A percentile compares a stretch with the other conserved stretches of the same genome.
Conservation (phyloP, 2,329 filamentous ascomycete species). For the Ceratocystiopsis sp. region DNA sequence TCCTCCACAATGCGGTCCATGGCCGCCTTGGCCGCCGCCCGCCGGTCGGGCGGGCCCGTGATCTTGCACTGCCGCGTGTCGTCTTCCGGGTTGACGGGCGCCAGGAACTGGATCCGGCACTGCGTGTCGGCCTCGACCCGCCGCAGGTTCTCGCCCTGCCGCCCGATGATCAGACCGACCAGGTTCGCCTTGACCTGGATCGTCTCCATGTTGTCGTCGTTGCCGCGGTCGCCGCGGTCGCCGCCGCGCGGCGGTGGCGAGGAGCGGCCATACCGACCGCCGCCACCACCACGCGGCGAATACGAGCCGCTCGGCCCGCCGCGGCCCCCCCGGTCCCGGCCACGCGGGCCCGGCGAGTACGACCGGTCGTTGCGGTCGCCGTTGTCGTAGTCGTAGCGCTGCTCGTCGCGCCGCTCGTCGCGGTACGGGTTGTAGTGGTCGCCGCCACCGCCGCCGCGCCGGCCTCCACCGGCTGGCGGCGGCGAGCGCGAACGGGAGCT, state of each 20-base stretch:
- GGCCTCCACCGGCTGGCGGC: constrained; percentile 31
- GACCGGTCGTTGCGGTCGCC: constrained; percentile 38
- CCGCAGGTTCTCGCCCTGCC: constrained; percentile 75
- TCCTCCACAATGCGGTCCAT: constrained; percentile 83
- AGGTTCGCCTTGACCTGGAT: constrained; percentile 76
- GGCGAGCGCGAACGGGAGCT: constrained; percentile 60
- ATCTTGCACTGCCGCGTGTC: constrained; percentile 74
- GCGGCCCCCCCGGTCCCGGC: constrained; percentile 26
- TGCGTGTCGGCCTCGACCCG: constrained; percentile 70
- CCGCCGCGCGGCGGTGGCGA: constrained; percentile 2
- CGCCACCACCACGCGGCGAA: constrained; percentile 35
- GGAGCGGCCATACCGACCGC: constrained; percentile 22
- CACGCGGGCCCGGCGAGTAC: constrained; percentile 6
- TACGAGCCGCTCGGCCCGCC: constrained; percentile 28
- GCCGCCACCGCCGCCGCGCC: constrained; percentile 42
- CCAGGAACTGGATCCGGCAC: constrained; percentile 77
- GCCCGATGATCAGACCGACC: constrained; percentile 79
- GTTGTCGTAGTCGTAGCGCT: constrained; percentile 30
- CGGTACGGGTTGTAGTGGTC: constrained; percentile 37
- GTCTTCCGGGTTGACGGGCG: constrained; percentile 53
- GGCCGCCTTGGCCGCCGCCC: constrained; percentile 62
- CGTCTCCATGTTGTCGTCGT: constrained; percentile 59
- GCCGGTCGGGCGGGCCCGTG: constrained; percentile 52
- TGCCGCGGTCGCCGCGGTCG: constrained; percentile 14
- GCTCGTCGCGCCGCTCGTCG: constrained; percentile 33